Base-by-base conservation (phyloP, 768 basidiomycete genomes). In the Leccinum boreale region DNA sequence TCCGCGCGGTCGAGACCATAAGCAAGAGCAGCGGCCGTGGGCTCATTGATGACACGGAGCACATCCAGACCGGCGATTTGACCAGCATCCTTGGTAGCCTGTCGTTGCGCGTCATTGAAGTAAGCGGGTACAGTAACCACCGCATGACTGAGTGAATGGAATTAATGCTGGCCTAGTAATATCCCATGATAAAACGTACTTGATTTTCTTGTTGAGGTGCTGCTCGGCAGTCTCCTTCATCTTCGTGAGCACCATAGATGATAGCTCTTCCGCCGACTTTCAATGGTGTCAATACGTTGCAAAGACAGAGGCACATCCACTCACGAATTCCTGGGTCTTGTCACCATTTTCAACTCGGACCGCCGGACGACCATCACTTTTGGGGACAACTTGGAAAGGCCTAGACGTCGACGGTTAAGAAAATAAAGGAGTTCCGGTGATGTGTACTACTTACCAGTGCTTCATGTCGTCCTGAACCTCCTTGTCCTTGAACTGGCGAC, bases 101-200 rank as follows among this genome's bases (percentile, higher is more conserved):
- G 96, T 59, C 97, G 89, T 75, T 99, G 97, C 19, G 97, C 95
- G 71, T 99, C 97, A 73, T 99, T 99, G 85, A 98, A 99, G 79
- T 98, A 98, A 0, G 96, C 95, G 1, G 96, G 97, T 29, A 98
- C 96, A 14, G 95, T 98, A 67, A 98, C 79, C 66, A 98, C 95
- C 26, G 90, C 90, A 54, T 92, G 86, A 66, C 89, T 91, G 56
- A 42, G 52, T 2, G 10, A 35, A 35, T 11, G 26, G 51, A 58
- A 58, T 67, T 3, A 59, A 51, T 19, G 1, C 4, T 17, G 15
- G 55, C 33, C 15, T 3, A 8, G 9, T 8, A 33, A 42, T 4
- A 24, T 2, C 0, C 5, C 11, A 23, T 11, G 14, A 52, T 1
- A 51, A 39, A 35, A 65, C 94, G 79, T 80, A 95, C 90, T 90